Evolutionary conservation across 441 rosid genomes (phyloP), one percentile per base, ranked within the genome.

Genomic region (Brassica balearica): DNA sequence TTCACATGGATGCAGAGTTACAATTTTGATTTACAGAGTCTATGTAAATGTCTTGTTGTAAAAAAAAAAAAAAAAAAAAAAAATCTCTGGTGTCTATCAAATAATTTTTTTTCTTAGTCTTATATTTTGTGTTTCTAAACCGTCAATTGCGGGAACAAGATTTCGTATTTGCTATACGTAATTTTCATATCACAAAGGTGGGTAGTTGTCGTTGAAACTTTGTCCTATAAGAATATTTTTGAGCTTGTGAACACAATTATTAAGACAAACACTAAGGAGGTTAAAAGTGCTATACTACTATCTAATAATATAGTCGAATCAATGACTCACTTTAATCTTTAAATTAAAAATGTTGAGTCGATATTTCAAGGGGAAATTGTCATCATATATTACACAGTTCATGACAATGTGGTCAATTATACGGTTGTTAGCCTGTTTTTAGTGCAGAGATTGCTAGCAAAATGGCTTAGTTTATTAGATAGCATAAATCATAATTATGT

Each of bases 331-430:
- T 61, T 34, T 9, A 62, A 29, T 29, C 34, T 29, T 29, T 29
- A 1, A 53, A 14, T 64, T 14, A 15, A 53, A 53, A 70, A 70
- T 63, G 34, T 51, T 51, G 56, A 51, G 64, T 36, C 22, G 12
- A 25, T 34, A 63, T 23, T 27, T 69, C 20, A 63, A 23, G 60
- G 17, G 34, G 7, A 29, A 29, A 9, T 53, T 36, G 76, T 77
- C 36, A 41, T 29, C 72, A 67, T 78, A 73, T 22, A 65, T 60
- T 46, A 60, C 65, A 72, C 59, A 67, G 73, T 60, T 67, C 73
- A 72, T 67, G 65, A 29, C 34, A 29, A 34, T 46, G 38, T 38
- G 20, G 20, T 59, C 81, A 59, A 72, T 43, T 7, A 59, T 58
- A 23, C 63, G 67, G 81, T 58, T 48, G 73, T 65, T 46, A 19